Evolutionary conservation across 2,329 filamentous ascomycete genomes (phyloP).

Genomic region (Grosmannia huntii): DNA sequence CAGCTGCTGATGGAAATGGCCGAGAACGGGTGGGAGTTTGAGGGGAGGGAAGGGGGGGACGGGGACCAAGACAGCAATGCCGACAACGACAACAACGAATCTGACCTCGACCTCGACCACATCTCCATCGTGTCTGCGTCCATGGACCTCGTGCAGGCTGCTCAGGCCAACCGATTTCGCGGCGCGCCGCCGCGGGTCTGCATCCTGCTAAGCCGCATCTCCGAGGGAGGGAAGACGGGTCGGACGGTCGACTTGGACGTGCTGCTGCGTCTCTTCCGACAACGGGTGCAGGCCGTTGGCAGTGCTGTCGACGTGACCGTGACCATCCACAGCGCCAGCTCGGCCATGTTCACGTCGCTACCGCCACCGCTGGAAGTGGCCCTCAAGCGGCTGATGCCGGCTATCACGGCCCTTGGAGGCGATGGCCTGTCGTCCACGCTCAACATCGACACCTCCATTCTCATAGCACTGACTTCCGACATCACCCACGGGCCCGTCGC

Average conservation of each 20-base stretch:
- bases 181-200: conserved; percentile 15
- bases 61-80: conserved; percentile 6
- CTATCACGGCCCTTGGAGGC: conserved; percentile 17
- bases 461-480: conserved; percentile 62
- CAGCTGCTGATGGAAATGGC: conserved; percentile 20
- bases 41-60: neutral
- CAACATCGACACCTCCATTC: conserved; percentile 56
- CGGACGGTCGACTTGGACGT: conserved; percentile 14
- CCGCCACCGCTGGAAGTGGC: conserved; percentile 13
- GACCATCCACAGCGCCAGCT: conserved; percentile 16
- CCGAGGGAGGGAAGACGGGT: conserved; percentile 10
- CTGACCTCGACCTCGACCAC: conserved; percentile 13
- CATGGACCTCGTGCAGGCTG: conserved; percentile 17
- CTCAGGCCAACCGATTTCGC: conserved; percentile 16
- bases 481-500: conserved; percentile 43
- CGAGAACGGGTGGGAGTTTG: conserved; percentile 19
- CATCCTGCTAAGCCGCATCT: conserved; percentile 18
- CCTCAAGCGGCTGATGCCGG: conserved; percentile 12
- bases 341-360: conserved; percentile 11
- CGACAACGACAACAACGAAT: conserved; percentile 6
- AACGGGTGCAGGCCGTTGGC: conserved; percentile 3
- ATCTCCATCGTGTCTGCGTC: conserved; percentile 16
- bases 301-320: conserved; percentile 14
- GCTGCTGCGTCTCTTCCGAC: conserved; percentile 15
- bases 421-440: conserved; percentile 28